phyloP scores from a whole-genome alignment of 768 basidiomycete species.

The Tulasnella sp. region DNA sequence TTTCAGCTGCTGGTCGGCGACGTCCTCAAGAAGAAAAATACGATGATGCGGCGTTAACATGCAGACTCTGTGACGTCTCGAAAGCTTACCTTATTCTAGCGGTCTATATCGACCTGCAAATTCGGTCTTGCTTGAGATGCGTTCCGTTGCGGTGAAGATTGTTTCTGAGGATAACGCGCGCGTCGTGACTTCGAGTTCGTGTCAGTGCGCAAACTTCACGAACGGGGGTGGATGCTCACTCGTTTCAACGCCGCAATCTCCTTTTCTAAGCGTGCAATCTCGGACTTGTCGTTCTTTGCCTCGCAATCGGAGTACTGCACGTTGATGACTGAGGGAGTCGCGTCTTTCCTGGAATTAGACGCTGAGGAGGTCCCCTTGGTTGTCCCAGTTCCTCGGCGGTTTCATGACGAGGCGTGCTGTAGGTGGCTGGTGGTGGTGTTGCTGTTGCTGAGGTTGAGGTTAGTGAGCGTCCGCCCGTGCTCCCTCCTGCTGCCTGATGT shows the following conservation, averaged over 20 bases:
- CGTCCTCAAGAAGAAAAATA: not conserved
- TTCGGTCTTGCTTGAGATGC: not conserved
- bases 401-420: not conserved
- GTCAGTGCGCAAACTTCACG: not conserved
- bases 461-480: not conserved
- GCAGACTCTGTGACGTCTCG: not conserved
- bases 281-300: not conserved
- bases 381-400: not conserved
- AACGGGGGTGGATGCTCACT: not conserved
- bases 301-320: not conserved
- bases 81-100: not conserved
- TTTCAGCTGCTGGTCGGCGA: not conserved
- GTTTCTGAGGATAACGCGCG: not conserved
- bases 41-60: not conserved
- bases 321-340: not conserved
- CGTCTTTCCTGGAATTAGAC: not conserved
- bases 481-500: not conserved
- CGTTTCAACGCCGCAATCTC: constrained; percentile 12
- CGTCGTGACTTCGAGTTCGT: not conserved
- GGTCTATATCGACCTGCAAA: not conserved
- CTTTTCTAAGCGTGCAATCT: not conserved
- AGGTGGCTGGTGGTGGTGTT: not conserved
- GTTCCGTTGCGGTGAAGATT: not conserved
- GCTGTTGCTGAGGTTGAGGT: not conserved
- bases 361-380: not conserved